phyloP scores from a whole-genome alignment of 1,284 basidiomycete genomes.

The Neotropicomus parvogracilis region DNA sequence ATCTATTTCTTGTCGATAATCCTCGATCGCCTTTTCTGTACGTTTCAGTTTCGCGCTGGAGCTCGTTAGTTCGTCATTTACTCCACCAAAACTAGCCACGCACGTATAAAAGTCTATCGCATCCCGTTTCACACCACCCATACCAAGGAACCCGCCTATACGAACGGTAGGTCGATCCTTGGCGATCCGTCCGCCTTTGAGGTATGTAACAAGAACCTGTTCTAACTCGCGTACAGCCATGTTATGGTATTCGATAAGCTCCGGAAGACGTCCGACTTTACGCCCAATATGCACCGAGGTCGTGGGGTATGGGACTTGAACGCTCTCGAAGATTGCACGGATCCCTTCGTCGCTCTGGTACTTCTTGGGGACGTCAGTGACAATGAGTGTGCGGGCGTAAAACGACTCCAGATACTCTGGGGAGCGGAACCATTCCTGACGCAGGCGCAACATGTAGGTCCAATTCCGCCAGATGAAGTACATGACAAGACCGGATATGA shows the following conservation, averaged over 20 bases:
- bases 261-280: constrained; percentile 61
- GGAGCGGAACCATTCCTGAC: constrained; percentile 60
- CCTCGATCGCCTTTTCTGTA: constrained; percentile 77
- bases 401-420: constrained; percentile 63
- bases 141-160: constrained; percentile 64
- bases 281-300: constrained; percentile 72
- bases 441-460: constrained; percentile 56
- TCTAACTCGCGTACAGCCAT: constrained; percentile 75
- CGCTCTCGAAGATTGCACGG: constrained; percentile 56
- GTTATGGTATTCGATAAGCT: constrained; percentile 75
- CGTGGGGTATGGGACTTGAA: constrained; percentile 71
- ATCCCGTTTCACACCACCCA: constrained; percentile 67
- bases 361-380: constrained; percentile 62
- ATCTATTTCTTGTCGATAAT: constrained; percentile 72
- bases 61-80: constrained; percentile 13
- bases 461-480: constrained; percentile 62
- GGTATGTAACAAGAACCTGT: constrained; percentile 69
- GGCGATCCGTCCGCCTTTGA: constrained; percentile 64
- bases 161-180: constrained; percentile 65
- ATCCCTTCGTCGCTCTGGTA: constrained; percentile 70
- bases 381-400: constrained; percentile 62
- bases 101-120: constrained; percentile 72
- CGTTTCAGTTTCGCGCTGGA: constrained; percentile 66
- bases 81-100: constrained; percentile 19
- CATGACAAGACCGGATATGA: constrained; percentile 55